Conservation (phyloP, 495 filamentous ascomycete genomes). For the Penicillium dipodomyicola region DNA sequence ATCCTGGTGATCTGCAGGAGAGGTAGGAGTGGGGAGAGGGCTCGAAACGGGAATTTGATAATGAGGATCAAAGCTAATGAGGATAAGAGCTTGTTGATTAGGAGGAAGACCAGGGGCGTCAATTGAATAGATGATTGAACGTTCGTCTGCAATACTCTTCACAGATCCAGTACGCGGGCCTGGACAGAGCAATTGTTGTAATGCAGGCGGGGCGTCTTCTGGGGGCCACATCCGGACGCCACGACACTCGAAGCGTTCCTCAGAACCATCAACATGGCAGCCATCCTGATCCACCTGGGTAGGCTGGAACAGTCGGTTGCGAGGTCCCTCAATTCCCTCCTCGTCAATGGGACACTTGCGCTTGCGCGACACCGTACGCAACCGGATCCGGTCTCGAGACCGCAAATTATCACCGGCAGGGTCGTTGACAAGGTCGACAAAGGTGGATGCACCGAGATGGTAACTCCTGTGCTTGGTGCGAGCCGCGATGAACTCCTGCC, state of each 20-base stretch:
- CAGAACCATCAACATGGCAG: constrained; percentile 30
- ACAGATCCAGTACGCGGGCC: constrained; percentile 47
- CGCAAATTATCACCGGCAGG: constrained; percentile 36
- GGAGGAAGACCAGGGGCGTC: constrained; percentile 46
- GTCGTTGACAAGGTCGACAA: constrained; percentile 66
- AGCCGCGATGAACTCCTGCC: constrained; percentile 52
- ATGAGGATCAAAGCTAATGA: constrained; percentile 63
- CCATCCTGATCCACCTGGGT: constrained; percentile 31
- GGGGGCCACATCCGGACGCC: constrained; percentile 60
- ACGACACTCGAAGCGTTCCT: constrained; percentile 50
- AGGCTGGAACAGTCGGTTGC: constrained; percentile 35
- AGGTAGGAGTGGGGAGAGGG: constrained; percentile 3
- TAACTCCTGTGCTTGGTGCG: constrained; percentile 62
- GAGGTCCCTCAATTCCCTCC: constrained; percentile 34
- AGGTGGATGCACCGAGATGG: constrained; percentile 55
- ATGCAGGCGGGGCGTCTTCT: constrained; percentile 41
- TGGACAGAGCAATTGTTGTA: constrained; percentile 59
- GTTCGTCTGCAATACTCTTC: constrained; percentile 57
- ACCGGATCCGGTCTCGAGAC: constrained; percentile 49
- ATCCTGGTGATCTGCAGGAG: not conserved
- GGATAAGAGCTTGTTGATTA: constrained; percentile 50
- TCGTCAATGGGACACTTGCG: constrained; percentile 40
- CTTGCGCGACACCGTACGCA: constrained; percentile 51
- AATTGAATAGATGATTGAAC: constrained; percentile 54
- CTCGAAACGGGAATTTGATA: constrained; percentile 38